Conservation (phyloP, 2,329 filamentous ascomycete genomes). For the Aspergillus awamori region DNA sequence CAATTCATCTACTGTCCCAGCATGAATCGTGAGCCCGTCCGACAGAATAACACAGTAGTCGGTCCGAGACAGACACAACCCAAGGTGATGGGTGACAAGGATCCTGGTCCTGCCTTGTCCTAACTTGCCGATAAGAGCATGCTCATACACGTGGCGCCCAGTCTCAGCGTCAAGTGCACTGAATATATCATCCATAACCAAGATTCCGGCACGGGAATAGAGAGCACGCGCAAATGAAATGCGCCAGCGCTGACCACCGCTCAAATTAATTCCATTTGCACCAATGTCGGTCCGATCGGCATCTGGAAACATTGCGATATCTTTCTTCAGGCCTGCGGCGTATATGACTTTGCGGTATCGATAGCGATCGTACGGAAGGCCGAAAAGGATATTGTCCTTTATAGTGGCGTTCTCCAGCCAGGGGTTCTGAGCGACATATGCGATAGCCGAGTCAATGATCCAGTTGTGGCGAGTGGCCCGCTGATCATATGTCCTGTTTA, state of each 20-base stretch:
- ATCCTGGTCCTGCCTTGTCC: conserved; percentile 72
- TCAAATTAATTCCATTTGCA: conserved; percentile 81
- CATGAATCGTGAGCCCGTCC: conserved; percentile 66
- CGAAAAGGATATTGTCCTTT: conserved; percentile 77
- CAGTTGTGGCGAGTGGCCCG: conserved; percentile 66
- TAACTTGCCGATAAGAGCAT: conserved; percentile 72
- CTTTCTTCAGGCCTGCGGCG: conserved; percentile 74
- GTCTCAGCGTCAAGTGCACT: conserved; percentile 80
- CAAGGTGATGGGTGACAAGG: conserved; percentile 78
- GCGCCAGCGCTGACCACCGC: conserved; percentile 81
- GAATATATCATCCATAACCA: conserved; percentile 83
- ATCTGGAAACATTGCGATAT: conserved; percentile 74
- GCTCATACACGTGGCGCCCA: conserved; percentile 75
- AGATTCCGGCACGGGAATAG: conserved; percentile 75
- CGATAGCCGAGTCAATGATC: conserved; percentile 70
- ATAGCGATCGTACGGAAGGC: conserved; percentile 67
- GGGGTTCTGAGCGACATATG: conserved; percentile 77
- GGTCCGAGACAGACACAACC: conserved; percentile 68
- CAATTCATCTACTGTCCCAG: conserved; percentile 66
- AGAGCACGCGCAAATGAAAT: conserved; percentile 77
- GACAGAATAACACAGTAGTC: conserved; percentile 75
- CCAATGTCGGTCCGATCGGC: conserved; percentile 81
- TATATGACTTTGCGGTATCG: conserved; percentile 71
- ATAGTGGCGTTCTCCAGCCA: conserved; percentile 86
- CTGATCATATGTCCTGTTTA: conserved; percentile 63